These are phyloP conservation scores for Secale cereale DNA, from an alignment of 176 grass and related monocot genomes.

Conservation along the genomic window DNA sequence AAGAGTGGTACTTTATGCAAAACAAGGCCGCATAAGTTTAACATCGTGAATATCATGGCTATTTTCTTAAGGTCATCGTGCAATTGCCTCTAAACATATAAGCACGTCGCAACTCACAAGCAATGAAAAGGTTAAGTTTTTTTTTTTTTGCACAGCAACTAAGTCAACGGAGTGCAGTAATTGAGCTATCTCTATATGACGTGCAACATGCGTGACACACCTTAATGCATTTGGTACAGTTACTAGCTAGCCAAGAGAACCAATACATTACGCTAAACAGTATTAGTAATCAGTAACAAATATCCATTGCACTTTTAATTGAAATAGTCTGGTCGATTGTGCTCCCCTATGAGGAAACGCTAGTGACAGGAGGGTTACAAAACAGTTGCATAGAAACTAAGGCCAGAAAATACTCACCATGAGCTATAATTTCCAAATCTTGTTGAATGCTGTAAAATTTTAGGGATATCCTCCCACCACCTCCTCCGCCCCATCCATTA, in stretches of 20 bases:
- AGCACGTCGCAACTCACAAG: too few species aligned
- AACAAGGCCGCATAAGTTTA: conserved; percentile 1
- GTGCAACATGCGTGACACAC: neutral
- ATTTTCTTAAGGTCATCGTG: too few species aligned
- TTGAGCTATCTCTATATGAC: neutral
- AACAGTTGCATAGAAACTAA: conserved; percentile 19
- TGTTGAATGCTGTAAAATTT: conserved; percentile 93
- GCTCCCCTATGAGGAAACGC: neutral
- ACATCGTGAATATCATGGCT: neutral
- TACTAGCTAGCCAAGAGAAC: conserved; percentile 6
- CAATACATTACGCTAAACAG: conserved; percentile 2
- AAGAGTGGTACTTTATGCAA: conserved; percentile 1
- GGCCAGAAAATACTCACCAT: conserved; percentile 63
- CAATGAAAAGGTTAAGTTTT: too few species aligned
- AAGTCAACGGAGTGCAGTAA: neutral
- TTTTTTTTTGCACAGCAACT: too few species aligned
- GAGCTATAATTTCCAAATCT: conserved; percentile 82
- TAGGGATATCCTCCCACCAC: conserved; percentile 87
- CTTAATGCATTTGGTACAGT: neutral
- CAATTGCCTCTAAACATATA: too few species aligned
- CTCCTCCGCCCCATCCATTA: conserved; percentile 90
- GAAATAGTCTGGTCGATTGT: neutral
- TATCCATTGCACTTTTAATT: neutral
- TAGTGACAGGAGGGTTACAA: neutral
- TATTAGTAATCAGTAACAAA: neutral